These are phyloP conservation scores for Botrytis squamosa DNA, from an alignment of 2,329 filamentous ascomycete genomes.

Conservation along the genomic window DNA sequence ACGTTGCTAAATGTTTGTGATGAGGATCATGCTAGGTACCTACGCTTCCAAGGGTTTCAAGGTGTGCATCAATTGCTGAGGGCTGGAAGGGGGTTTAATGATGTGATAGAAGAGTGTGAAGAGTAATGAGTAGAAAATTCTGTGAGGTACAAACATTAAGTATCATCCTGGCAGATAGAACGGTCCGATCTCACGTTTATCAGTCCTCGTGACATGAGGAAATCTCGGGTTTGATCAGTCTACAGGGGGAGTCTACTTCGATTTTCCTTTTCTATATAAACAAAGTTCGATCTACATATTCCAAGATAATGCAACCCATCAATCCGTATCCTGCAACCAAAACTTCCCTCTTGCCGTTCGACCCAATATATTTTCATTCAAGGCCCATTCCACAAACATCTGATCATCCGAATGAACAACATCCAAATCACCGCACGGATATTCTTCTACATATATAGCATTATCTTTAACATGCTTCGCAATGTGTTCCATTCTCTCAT, in stretches of 20 bases:
- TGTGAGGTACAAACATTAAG: neutral
- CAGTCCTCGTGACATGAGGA: neutral
- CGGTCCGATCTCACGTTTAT: neutral
- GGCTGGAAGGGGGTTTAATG: constrained; percentile 36
- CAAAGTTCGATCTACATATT: neutral
- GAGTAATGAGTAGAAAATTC: neutral
- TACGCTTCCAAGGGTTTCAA: constrained; percentile 57
- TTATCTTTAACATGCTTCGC: neutral
- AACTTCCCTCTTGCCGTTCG: neutral
- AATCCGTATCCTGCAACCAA: neutral
- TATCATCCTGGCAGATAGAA: neutral
- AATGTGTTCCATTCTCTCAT: constrained; percentile 1
- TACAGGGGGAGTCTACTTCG: neutral
- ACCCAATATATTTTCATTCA: neutral
- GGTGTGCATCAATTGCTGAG: constrained; percentile 43
- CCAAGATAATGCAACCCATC: neutral
- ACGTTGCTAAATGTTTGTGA: constrained; percentile 60
- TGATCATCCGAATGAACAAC: neutral
- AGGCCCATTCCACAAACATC: neutral
- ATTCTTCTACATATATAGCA: neutral
- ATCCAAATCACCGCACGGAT: neutral
- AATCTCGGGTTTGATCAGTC: neutral
- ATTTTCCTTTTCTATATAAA: neutral
- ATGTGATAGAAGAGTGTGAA: neutral
- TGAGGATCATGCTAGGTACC: constrained; percentile 62